Conservation (phyloP, 106 monocot species). For the Acanthochlamys bracteata region DNA sequence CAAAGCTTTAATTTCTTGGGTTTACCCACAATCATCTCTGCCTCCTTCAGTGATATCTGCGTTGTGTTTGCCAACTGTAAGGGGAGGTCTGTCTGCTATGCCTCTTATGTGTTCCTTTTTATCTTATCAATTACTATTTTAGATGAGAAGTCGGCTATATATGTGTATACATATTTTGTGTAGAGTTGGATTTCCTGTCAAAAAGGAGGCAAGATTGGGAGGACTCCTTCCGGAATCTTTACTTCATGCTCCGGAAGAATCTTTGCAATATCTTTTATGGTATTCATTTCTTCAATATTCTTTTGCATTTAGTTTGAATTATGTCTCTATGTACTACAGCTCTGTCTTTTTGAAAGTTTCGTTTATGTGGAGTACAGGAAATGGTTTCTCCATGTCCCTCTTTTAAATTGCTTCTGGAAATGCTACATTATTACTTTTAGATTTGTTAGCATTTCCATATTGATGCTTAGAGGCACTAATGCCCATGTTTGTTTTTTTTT, state of each 20-base stretch:
- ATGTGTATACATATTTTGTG: slow-evolving; percentile 1
- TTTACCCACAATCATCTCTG: slow-evolving; percentile 71
- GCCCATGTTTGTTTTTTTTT: no score
- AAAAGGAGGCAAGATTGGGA: slow-evolving; percentile 81
- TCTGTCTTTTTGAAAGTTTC: no score
- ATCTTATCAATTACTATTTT: no score
- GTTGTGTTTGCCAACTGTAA: slow-evolving; percentile 41
- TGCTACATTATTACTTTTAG: no score
- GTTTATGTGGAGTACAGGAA: no score
- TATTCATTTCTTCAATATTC: no score
- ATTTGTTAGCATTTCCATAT: no score
- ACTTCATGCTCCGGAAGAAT: slow-evolving; percentile 67
- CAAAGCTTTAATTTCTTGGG: slow-evolving; percentile 70
- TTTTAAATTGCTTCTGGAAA: no score
- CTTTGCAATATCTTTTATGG: slow-evolving; percentile 80
- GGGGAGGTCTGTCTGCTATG: slow-evolving; percentile 42
- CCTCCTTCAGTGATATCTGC: slow-evolving; percentile 61
- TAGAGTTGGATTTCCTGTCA: slow-evolving; percentile 53
- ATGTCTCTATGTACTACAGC: no score
- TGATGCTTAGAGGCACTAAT: no score
- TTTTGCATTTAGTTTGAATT: background rate
- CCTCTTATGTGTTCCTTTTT: background rate
- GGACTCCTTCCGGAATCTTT: slow-evolving; percentile 75
- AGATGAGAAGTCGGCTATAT: background rate
- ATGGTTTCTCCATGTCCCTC: no score